Evolutionary conservation across 257 asterid genomes (phyloP).

Genomic region (Anisodus acutangulus): DNA sequence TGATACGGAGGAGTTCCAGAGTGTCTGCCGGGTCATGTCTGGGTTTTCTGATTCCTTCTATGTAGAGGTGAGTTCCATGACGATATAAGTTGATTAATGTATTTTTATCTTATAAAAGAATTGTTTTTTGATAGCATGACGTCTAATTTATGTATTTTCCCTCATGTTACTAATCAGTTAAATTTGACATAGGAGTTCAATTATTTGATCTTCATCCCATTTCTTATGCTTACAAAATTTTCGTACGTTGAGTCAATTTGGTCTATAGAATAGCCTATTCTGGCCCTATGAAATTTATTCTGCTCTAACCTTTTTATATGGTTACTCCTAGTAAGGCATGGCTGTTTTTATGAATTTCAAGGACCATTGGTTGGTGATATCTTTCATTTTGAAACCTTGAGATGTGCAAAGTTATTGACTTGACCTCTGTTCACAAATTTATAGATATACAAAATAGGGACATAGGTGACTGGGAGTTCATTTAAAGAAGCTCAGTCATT

Average conservation of each 20-base stretch:
- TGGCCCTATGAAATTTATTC: not conserved
- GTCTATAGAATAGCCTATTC: constrained; percentile 19
- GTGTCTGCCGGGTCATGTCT: constrained; percentile 94
- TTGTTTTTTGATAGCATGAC: not conserved
- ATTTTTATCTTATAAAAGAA: not conserved
- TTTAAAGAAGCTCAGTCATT: not conserved
- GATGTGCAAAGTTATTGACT: not conserved
- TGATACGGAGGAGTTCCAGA: constrained; percentile 81
- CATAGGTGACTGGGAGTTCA: not conserved
- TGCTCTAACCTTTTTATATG: not conserved
- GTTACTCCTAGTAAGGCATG: not conserved
- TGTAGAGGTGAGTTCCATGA: constrained; percentile 54
- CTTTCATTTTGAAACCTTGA: constrained; percentile 8
- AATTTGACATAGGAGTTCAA: not conserved
- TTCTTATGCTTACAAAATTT: not conserved
- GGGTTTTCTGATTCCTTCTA: constrained; percentile 91
- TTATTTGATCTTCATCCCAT: constrained; percentile 8
- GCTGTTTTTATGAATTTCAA: not conserved
- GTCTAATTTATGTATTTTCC: not conserved
- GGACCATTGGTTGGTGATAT: not conserved
- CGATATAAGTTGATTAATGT: not conserved
- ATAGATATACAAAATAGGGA: not conserved
- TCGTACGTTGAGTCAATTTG: not conserved
- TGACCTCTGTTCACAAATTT: not conserved
- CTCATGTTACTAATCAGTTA: not conserved